Percentiles rank a stretch among this genome's conserved stretches.
phyloP scores from a whole-genome alignment of 208 protist genomes.

The Trypanosoma lewisi region DNA sequence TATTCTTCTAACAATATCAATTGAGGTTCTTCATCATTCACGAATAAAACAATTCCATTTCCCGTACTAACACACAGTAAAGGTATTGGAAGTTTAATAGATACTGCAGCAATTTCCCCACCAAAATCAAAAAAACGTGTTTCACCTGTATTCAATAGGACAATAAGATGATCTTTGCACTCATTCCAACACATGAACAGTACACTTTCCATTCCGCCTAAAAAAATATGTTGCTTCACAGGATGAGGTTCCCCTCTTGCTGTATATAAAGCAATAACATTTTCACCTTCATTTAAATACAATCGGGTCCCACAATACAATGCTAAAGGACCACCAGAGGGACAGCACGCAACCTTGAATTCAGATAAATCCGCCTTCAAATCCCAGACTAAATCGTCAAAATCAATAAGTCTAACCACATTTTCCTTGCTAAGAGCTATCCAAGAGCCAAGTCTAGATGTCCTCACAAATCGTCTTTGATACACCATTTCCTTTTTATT shows the following conservation, averaged over 20 bases:
- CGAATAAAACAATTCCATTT: conserved; percentile 43
- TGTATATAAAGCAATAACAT: conserved; percentile 35
- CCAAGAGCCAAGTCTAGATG: conserved; percentile 52
- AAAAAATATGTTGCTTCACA: conserved; percentile 25
- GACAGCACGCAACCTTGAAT: conserved; percentile 43
- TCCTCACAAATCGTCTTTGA: conserved; percentile 38
- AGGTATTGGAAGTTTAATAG: conserved; percentile 36
- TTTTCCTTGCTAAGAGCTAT: conserved; percentile 52
- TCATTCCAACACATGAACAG: conserved; percentile 73
- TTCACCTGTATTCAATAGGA: conserved; percentile 46
- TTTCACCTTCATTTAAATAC: conserved; percentile 19
- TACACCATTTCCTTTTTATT: conserved; percentile 31
- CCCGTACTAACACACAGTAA: conserved; percentile 35
- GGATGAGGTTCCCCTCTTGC: conserved; percentile 21
- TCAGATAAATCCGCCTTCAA: conserved; percentile 25
- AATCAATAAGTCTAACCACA: conserved; percentile 59
- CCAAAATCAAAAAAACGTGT: conserved; percentile 60
- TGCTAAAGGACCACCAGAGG: conserved; percentile 49
- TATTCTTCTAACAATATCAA: conserved; percentile 17
- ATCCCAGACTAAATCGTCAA: conserved; percentile 31
- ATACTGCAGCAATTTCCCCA: conserved; percentile 28
- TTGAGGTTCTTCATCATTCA: conserved; percentile 2
- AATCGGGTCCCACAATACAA: conserved; percentile 29
- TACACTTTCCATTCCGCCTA: conserved; percentile 43
- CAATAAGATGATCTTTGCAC: conserved; percentile 57